Conservation (phyloP, 2,329 filamentous ascomycete genomes). For the Neocucurbitaria cava region DNA sequence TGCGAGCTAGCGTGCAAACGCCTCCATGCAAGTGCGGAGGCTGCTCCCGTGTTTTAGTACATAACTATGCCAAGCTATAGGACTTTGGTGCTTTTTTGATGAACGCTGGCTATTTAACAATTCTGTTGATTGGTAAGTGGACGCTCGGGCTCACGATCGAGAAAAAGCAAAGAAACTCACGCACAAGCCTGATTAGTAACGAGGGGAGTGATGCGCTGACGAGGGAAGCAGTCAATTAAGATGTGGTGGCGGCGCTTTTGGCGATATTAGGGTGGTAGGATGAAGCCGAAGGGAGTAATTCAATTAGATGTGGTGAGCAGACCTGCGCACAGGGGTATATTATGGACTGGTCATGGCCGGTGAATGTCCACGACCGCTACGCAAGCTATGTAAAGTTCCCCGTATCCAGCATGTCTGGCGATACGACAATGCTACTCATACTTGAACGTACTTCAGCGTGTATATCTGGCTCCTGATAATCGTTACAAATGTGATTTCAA, state of each 20-base stretch:
- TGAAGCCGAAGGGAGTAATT: too few species aligned
- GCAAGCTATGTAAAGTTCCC: too few species aligned
- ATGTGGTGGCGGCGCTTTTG: background rate
- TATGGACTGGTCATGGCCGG: too few species aligned
- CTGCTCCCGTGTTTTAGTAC: constrained; percentile 5
- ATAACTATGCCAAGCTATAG: background rate
- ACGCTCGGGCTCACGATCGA: background rate
- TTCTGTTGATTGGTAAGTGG: background rate
- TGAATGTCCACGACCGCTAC: too few species aligned
- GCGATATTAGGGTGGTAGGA: background rate
- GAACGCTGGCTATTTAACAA: background rate
- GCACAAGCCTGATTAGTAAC: too few species aligned
- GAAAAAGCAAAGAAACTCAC: background rate
- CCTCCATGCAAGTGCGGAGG: constrained; percentile 4
- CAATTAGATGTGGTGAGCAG: too few species aligned
- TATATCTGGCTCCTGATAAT: too few species aligned
- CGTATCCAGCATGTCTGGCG: too few species aligned
- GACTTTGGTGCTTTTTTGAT: background rate
- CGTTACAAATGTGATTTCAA: background rate
- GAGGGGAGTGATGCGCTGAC: too few species aligned
- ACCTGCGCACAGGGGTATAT: too few species aligned
- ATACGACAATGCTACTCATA: too few species aligned
- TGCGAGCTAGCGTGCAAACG: background rate
- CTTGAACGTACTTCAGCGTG: too few species aligned
- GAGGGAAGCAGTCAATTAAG: background rate